A percentile compares a stretch with the other conserved stretches of the same genome.
Conservation (phyloP, 208 protist species). For the Leishmania gerbilli region DNA sequence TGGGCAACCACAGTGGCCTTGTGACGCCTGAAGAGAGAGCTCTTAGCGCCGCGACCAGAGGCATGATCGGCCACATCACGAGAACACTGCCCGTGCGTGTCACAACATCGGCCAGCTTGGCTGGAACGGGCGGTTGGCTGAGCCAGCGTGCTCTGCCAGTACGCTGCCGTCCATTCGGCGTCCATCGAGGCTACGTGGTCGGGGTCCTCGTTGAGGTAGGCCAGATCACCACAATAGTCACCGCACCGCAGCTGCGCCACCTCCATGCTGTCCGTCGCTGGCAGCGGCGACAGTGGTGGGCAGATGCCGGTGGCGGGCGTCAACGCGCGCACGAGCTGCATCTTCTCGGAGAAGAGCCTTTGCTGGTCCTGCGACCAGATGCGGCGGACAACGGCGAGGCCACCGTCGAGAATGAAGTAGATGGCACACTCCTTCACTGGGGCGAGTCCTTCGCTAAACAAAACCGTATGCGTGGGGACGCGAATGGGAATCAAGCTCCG, state of each 20-base stretch:
- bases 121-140: neutral
- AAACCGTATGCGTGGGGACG: conserved; percentile 36
- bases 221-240: conserved; percentile 79
- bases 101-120: neutral
- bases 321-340: conserved; percentile 18
- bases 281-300: conserved; percentile 12
- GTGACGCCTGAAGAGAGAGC: conserved; percentile 28
- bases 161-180: conserved; percentile 47
- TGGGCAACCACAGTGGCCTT: conserved; percentile 24
- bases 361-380: conserved; percentile 38
- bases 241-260: conserved; percentile 54
- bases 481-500: conserved; percentile 56
- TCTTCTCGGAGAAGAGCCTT: conserved; percentile 18
- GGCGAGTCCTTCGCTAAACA: conserved; percentile 59
- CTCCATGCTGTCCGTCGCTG: conserved; percentile 50
- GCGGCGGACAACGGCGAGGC: conserved; percentile 47
- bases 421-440: conserved; percentile 48
- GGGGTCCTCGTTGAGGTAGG: conserved; percentile 57
- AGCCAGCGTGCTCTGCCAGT: conserved; percentile 58
- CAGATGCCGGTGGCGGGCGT: conserved; percentile 13
- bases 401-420: conserved; percentile 68
- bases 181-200: conserved; percentile 62
- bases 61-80: neutral
- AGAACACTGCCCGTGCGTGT: neutral
- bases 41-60: neutral